Evolutionary conservation across 495 filamentous ascomycete genomes (phyloP).

Genomic region (Xylaria curta): DNA sequence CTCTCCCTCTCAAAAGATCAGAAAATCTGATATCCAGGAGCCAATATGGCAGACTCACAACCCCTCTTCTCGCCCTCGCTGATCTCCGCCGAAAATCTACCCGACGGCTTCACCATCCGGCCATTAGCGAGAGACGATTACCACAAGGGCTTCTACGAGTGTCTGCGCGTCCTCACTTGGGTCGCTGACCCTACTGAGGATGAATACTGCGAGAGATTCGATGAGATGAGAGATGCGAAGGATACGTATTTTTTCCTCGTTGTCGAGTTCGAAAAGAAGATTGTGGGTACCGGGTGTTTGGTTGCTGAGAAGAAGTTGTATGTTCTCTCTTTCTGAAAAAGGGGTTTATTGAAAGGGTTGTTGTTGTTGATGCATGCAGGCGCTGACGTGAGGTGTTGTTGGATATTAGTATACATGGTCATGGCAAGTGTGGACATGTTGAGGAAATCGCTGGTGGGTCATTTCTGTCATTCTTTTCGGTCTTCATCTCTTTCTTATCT

Average conservation of each 20-base stretch:
- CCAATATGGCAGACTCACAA: slow-evolving; percentile 13
- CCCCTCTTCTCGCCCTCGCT: slow-evolving; percentile 70
- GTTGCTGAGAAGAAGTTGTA: slow-evolving; percentile 78
- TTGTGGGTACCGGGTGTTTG: slow-evolving; percentile 81
- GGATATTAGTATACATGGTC: slow-evolving; percentile 69
- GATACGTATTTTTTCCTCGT: slow-evolving; percentile 82
- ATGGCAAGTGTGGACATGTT: slow-evolving; percentile 77
- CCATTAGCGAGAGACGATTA: slow-evolving; percentile 76
- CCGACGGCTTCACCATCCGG: slow-evolving; percentile 75
- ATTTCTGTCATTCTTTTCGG: too few species aligned
- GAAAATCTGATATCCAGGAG: neutral
- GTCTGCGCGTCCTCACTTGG: slow-evolving; percentile 79
- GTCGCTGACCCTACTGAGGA: slow-evolving; percentile 77
- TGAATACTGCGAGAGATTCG: slow-evolving; percentile 73
- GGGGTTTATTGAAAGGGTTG: too few species aligned
- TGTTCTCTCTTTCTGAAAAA: too few species aligned
- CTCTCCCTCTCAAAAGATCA: neutral
- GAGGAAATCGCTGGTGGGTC: slow-evolving; percentile 75
- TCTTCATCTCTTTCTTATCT: too few species aligned
- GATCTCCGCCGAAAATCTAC: slow-evolving; percentile 70
- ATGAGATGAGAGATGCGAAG: slow-evolving; percentile 72
- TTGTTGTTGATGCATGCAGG: neutral
- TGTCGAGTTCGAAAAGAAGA: slow-evolving; percentile 65
- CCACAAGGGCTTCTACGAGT: slow-evolving; percentile 73
- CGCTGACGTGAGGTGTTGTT: too few species aligned